Base-by-base conservation (phyloP, 1,284 basidiomycete species). In the Trametes versicolor region DNA sequence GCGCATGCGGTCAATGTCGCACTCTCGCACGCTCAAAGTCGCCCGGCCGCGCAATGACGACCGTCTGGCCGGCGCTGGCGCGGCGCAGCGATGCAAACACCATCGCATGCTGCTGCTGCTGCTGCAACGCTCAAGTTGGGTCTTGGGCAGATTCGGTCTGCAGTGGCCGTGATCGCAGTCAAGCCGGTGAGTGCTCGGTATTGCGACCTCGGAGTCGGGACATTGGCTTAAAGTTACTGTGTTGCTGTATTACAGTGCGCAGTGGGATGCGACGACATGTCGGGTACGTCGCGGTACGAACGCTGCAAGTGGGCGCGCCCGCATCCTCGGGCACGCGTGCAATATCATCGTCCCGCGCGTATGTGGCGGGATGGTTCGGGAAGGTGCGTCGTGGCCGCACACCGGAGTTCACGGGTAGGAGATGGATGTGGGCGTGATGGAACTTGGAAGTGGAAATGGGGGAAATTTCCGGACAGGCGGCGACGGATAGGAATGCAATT, bases 221-320 rank as follows among this genome's bases (percentile, higher is more conserved):
- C 29, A 32, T n/a, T n/a, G n/a, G 29, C 29, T 32, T 32, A 8
- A n/a, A n/a, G 4, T 32, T 3, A 32, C 29, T 32, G 29, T 32
- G 29, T 32, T 32, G 29, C 29, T 32, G 29, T 32, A 32, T 32
- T 32, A 32, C 29, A 4, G 29, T 32, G 29, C 8, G 29, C 29
- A 8, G 29, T 8, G 29, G 4, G 8, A 19, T 17, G 41, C 41
- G 19, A 17, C 19, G 17, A 17, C 21, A 19, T 25, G 36, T 54
- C n/a, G n/a, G 36, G 7, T 10, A 25, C 48, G 48, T 2, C 25
- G 25, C 51, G 15, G 39, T 15, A 15, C 53, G 53, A 58, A 49
- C 57, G 34, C 13, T 21, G 32, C 57, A 58, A 37, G 47, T 58
- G 21, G 57, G 57, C 57, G 57, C 57, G 57, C 57, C 34, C 57